Evolutionary conservation across 2,329 filamentous ascomycete genomes (phyloP).

Genomic region (Hortaea werneckii): DNA sequence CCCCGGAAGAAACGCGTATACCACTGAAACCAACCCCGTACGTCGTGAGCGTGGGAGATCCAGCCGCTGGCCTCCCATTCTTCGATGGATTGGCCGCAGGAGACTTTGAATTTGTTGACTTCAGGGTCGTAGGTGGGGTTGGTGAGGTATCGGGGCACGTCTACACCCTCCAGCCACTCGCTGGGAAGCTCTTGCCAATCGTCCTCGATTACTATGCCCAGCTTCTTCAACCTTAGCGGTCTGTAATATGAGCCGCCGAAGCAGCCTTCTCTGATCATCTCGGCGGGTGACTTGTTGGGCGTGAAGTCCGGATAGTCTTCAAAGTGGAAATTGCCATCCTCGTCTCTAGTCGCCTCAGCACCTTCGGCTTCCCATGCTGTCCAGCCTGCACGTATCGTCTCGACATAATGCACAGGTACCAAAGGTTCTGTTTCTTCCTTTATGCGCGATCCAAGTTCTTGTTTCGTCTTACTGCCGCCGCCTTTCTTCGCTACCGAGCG

Average conservation of each 20-base stretch:
- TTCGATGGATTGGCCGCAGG: constrained; percentile 45
- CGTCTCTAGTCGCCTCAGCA: constrained; percentile 32
- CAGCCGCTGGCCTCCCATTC: constrained; percentile 47
- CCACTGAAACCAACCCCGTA: constrained; percentile 49
- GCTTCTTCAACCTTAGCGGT: constrained; percentile 34
- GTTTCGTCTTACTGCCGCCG: constrained; percentile 1
- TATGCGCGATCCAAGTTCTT: constrained; percentile 6
- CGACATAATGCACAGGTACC: constrained; percentile 22
- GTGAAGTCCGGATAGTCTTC: constrained; percentile 33
- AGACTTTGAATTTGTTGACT: constrained; percentile 44
- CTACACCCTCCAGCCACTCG: constrained; percentile 35
- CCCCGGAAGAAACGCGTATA: constrained; percentile 45
- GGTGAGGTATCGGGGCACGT: constrained; percentile 31
- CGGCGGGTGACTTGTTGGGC: constrained; percentile 45
- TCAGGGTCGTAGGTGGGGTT: constrained; percentile 35
- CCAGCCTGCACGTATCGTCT: constrained; percentile 31
- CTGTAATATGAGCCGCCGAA: constrained; percentile 46
- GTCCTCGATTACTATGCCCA: constrained; percentile 33
- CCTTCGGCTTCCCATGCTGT: constrained; percentile 34
- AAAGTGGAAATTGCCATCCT: constrained; percentile 35
- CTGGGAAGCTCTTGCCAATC: constrained; percentile 39
- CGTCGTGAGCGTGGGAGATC: constrained; percentile 45
- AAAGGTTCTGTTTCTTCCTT: constrained; percentile 10
- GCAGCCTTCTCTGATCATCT: constrained; percentile 42
- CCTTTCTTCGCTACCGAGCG: constrained; percentile 11